phyloP scores from a whole-genome alignment of 345 rosid genomes.

The Mercurialis annua region DNA sequence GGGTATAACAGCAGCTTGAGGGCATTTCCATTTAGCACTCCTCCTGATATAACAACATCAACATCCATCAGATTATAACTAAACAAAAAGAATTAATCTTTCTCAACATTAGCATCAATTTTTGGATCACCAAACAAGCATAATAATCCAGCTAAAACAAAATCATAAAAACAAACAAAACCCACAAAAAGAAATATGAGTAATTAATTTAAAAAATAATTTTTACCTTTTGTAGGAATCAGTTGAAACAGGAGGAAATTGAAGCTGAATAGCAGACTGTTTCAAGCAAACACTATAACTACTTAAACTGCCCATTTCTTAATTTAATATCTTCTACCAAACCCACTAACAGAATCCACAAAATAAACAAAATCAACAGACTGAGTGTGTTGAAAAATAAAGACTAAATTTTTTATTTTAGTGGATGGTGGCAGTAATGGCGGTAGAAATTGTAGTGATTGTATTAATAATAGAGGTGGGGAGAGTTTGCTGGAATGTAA shows the following conservation, averaged over 20 bases:
- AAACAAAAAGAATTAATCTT: neutral
- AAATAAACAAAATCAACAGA: neutral
- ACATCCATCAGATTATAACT: neutral
- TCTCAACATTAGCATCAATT: neutral
- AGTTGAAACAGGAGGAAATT: conserved; percentile 28
- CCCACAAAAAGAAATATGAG: neutral
- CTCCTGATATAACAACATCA: conserved; percentile 29
- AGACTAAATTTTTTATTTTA: neutral
- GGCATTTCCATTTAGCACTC: conserved; percentile 45
- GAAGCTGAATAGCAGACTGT: conserved; percentile 33
- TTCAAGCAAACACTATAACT: conserved; percentile 36
- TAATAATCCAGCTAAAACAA: neutral
- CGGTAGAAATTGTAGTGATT: conserved; percentile 14
- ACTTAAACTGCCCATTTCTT: conserved; percentile 42
- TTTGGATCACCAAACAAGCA: neutral
- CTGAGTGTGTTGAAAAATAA: neutral
- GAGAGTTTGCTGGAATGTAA: conserved; percentile 7
- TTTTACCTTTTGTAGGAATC: conserved; percentile 42
- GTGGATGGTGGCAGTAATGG: conserved; percentile 18
- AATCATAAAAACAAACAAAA: neutral
- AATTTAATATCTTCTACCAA: neutral
- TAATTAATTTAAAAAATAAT: too few species aligned
- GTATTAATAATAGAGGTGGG: conserved; percentile 13
- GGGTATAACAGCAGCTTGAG: conserved; percentile 59
- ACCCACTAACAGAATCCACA: neutral